These are phyloP conservation scores for Pythium scleroteichum DNA, from an alignment of 352 stramenopile species.

Conservation along the genomic window DNA sequence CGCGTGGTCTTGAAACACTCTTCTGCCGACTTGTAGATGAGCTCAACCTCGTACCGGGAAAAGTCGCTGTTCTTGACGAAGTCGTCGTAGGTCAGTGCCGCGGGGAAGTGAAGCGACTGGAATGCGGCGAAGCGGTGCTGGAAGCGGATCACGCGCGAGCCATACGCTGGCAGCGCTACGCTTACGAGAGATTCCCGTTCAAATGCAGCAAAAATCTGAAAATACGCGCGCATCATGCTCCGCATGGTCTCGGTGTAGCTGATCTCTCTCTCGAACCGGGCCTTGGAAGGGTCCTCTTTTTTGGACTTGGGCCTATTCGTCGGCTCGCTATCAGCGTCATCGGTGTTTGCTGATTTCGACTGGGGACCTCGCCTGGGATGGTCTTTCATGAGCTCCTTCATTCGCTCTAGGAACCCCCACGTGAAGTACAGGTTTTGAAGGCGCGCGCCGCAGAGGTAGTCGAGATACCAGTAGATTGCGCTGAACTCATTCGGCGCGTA, in stretches of 20 bases:
- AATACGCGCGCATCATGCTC: constrained; percentile 76
- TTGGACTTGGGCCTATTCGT: background rate
- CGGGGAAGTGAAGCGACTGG: constrained; percentile 69
- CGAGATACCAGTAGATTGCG: constrained; percentile 85
- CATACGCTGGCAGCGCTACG: constrained; percentile 50
- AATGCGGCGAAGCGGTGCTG: constrained; percentile 80
- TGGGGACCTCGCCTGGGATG: constrained; percentile 25
- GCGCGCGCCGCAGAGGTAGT: constrained; percentile 82
- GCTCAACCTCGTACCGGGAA: constrained; percentile 58
- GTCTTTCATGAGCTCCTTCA: constrained; percentile 62
- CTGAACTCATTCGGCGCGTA: constrained; percentile 71
- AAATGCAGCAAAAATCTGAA: constrained; percentile 75
- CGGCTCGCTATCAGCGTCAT: background rate
- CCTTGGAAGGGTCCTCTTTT: constrained; percentile 46
- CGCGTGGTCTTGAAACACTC: constrained; percentile 83
- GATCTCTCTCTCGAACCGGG: constrained; percentile 72
- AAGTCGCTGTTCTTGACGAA: constrained; percentile 82
- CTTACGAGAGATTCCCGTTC: constrained; percentile 69
- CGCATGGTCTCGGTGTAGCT: constrained; percentile 78
- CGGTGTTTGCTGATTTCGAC: background rate
- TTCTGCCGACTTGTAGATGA: constrained; percentile 85
- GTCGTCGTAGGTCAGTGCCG: constrained; percentile 69
- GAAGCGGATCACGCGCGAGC: constrained; percentile 68
- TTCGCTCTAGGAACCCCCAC: constrained; percentile 82
- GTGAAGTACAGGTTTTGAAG: constrained; percentile 82